phyloP scores from a whole-genome alignment of 2,329 filamentous ascomycete species.

The Cladobotryum mycophilum region DNA sequence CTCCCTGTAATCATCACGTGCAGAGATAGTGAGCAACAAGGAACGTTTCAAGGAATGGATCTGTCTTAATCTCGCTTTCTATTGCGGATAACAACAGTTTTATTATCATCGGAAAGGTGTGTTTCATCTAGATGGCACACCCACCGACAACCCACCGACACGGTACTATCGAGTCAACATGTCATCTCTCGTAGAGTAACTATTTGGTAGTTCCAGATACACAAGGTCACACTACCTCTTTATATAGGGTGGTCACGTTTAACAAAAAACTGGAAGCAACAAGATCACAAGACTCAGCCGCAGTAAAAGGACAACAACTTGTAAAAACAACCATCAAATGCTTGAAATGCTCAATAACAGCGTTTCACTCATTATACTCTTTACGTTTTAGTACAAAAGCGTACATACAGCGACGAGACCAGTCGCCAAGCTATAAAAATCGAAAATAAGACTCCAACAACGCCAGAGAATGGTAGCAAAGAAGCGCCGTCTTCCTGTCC shows the following conservation, averaged over 20 bases:
- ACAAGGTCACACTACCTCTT: too few species aligned
- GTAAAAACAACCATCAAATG: background rate
- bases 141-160: too few species aligned
- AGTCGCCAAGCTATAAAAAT: constrained; percentile 9
- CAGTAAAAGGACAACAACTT: too few species aligned
- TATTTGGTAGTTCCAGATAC: too few species aligned
- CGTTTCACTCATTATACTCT: constrained; percentile 12
- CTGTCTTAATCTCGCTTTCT: background rate
- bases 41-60: background rate
- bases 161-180: too few species aligned
- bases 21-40: background rate
- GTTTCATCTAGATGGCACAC: too few species aligned
- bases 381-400: constrained; percentile 10
- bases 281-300: too few species aligned
- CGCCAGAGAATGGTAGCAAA: constrained; percentile 12
- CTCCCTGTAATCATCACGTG: background rate
- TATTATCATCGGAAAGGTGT: too few species aligned
- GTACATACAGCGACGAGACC: background rate
- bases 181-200: too few species aligned
- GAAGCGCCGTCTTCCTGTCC: constrained; percentile 8
- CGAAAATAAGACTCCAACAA: constrained; percentile 12
- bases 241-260: too few species aligned
- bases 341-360: constrained; percentile 5
- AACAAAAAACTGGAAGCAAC: too few species aligned
- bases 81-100: background rate